These are phyloP conservation scores for Cladochytrium replicatum DNA, from an alignment of 192 early-diverging fungal genomes.

Conservation along the genomic window DNA sequence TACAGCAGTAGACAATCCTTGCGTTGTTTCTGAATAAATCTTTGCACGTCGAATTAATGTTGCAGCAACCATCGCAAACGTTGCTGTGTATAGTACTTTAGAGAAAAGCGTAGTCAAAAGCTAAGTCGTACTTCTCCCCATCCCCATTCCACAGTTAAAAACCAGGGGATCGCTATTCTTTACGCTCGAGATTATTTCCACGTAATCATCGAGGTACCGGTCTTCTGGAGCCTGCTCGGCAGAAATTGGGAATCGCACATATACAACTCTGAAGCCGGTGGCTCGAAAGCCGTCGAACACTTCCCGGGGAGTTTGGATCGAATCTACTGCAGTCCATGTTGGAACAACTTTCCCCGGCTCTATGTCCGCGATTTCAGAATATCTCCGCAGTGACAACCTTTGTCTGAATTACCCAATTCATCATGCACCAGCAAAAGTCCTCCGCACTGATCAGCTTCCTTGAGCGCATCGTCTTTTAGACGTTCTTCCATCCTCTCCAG, in stretches of 20 bases:
- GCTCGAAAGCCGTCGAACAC: slow-evolving; percentile 37
- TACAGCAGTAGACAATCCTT: slow-evolving; percentile 30
- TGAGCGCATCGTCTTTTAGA: slow-evolving; percentile 46
- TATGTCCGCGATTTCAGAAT: too few relatives aligned
- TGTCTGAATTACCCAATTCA: slow-evolving; percentile 19
- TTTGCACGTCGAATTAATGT: slow-evolving; percentile 46
- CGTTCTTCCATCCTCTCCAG: slow-evolving; percentile 49
- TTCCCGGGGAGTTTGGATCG: slow-evolving; percentile 46
- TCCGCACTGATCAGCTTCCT: slow-evolving; percentile 29
- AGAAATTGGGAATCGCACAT: slow-evolving; percentile 48
- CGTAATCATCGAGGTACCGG: slow-evolving; percentile 51
- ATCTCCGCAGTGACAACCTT: not conserved
- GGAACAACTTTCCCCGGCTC: slow-evolving; percentile 42
- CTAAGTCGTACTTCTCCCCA: slow-evolving; percentile 36
- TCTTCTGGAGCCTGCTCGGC: slow-evolving; percentile 53
- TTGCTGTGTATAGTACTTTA: slow-evolving; percentile 21
- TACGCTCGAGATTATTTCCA: slow-evolving; percentile 31
- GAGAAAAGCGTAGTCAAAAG: not conserved
- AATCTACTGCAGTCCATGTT: slow-evolving; percentile 45
- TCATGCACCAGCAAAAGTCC: slow-evolving; percentile 55
- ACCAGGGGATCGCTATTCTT: slow-evolving; percentile 34
- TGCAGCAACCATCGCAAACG: slow-evolving; percentile 48
- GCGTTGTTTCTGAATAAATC: slow-evolving; percentile 19
- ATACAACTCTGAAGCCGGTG: slow-evolving; percentile 37
- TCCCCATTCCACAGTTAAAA: slow-evolving; percentile 59